Percentiles rank a stretch among this genome's conserved stretches.
phyloP scores from a whole-genome alignment of 139 green algal genomes.

The Chlorella sp. region DNA sequence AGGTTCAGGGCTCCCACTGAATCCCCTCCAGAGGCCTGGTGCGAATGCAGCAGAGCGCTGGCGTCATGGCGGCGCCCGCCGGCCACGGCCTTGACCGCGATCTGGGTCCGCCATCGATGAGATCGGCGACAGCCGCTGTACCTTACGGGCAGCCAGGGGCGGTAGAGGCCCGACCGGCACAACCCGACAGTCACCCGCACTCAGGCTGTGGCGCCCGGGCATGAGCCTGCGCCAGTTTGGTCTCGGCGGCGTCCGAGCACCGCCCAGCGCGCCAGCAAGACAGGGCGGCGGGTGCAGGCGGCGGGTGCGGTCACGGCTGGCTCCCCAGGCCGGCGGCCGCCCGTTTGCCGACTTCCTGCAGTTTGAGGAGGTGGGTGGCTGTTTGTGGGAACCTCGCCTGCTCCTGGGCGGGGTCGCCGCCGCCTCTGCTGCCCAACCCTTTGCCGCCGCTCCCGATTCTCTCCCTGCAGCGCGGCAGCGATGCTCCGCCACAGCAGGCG shows the following conservation, averaged over 20 bases:
- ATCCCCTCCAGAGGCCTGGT: too few relatives aligned
- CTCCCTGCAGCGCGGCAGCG: neutral
- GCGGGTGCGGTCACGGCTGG: too few relatives aligned
- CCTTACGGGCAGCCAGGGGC: too few relatives aligned
- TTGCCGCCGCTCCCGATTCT: neutral
- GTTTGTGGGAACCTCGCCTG: neutral
- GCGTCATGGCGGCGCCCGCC: too few relatives aligned
- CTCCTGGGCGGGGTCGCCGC: neutral
- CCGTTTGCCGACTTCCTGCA: slow-evolving; percentile 32
- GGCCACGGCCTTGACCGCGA: too few relatives aligned
- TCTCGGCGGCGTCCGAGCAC: neutral
- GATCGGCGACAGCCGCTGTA: too few relatives aligned
- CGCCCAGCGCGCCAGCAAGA: neutral
- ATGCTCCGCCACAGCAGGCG: neutral
- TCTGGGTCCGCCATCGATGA: too few relatives aligned
- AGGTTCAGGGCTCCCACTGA: too few relatives aligned
- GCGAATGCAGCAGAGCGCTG: too few relatives aligned
- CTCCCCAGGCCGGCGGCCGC: neutral
- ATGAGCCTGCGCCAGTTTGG: too few relatives aligned
- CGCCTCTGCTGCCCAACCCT: neutral
- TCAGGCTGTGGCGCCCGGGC: neutral
- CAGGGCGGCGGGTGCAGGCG: neutral
- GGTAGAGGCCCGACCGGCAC: neutral
- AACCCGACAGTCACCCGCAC: too few relatives aligned
- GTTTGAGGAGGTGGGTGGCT: slow-evolving; percentile 14